phyloP scores from a whole-genome alignment of 495 filamentous ascomycete species.

The Pseudomonodictys pantanalensis region DNA sequence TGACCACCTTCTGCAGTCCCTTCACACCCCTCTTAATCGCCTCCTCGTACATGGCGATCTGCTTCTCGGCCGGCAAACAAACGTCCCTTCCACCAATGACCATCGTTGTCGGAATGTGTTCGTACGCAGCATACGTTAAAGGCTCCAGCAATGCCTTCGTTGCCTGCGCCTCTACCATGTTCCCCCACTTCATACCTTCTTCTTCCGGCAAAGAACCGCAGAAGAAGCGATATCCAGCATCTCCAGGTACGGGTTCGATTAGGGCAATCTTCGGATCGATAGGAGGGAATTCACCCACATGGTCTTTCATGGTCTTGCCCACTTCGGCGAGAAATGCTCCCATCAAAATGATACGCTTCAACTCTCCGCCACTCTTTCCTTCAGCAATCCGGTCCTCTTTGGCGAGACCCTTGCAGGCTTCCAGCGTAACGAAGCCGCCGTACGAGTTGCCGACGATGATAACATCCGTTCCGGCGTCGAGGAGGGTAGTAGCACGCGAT shows the following conservation, averaged over 20 bases:
- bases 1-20: not conserved
- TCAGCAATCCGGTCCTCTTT: not conserved
- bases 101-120: not conserved
- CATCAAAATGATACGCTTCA: not conserved
- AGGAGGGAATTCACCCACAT: not conserved
- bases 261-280: not conserved
- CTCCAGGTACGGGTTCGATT: not conserved
- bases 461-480: not conserved
- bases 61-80: not conserved
- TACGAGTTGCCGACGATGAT: conserved; percentile 1
- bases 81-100: not conserved
- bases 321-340: not conserved
- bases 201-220: not conserved
- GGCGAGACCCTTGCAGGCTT: not conserved
- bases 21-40: not conserved
- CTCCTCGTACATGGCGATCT: not conserved
- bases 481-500: not conserved
- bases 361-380: not conserved
- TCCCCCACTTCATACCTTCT: not conserved
- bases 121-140: not conserved
- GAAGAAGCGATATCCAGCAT: not conserved
- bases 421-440: conserved; percentile 1
- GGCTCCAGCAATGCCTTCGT: not conserved
- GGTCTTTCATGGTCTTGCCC: not conserved
- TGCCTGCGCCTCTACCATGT: not conserved